Base-by-base conservation (phyloP, 192 early-diverging fungal species). In the Martensiomyces pterosporus region DNA sequence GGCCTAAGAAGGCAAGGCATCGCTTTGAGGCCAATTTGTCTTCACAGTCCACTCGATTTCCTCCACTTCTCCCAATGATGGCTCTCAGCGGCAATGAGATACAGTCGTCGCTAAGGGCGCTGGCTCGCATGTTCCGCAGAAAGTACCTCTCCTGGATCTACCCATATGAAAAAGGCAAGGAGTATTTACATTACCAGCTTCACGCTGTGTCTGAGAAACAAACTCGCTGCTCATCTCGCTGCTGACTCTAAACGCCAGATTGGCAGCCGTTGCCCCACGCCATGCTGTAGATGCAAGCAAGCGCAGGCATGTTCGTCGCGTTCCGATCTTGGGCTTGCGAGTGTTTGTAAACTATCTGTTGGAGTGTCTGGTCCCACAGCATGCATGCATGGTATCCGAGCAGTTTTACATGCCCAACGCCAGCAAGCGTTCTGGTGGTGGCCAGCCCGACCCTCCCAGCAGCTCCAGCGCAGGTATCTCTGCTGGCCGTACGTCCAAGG, bases 131-230 rank as follows among this genome's bases (percentile, higher is more conserved):
- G 13, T 61, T 73, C 17, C 49, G 49, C 39, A 56, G 51, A 26
- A 52, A 47, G 0, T 73, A 73, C 43, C 38, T 73, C 12, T 51
- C 46, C 8, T 65, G 69, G 69, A 65, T 73, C 39, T 65, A 61
- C 27, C 57, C 57, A 3, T 26, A n/a, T n/a, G n/a, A n/a, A n/a
- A n/a, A n/a, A n/a, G n/a, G n/a, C n/a, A n/a, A n/a, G n/a, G n/a
- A n/a, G n/a, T n/a, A n/a, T n/a, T n/a, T n/a, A n/a, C n/a, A n/a
- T n/a, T n/a, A n/a, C n/a, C n/a, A n/a, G n/a, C n/a, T n/a, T n/a
- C n/a, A n/a, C n/a, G n/a, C n/a, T n/a, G n/a, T n/a, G n/a, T n/a
- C n/a, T n/a, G n/a, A n/a, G n/a, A n/a, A n/a, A n/a, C n/a, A n/a
- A n/a, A n/a, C n/a, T n/a, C n/a, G n/a, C n/a, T n/a, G n/a, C n/a